Evolutionary conservation across 371 early-diverging fungal genomes (phyloP).

Genomic region (Batkoa obscura): DNA sequence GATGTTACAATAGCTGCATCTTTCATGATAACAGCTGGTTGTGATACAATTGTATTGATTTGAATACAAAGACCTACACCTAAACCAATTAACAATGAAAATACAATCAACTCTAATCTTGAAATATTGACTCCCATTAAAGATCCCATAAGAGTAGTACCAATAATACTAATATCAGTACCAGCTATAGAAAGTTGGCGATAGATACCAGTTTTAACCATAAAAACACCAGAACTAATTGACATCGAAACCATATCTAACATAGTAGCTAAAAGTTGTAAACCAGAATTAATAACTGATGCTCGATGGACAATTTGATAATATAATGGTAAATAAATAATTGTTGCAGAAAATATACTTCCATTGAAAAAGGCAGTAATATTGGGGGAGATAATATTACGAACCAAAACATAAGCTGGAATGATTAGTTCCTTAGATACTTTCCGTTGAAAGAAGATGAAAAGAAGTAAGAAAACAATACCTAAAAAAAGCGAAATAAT

Average conservation of each 20-base stretch:
- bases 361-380: slow-evolving; percentile 35
- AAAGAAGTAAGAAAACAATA: slow-evolving; percentile 37
- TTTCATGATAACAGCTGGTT: slow-evolving; percentile 22
- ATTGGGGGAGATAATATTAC: slow-evolving; percentile 21
- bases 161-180: slow-evolving; percentile 19
- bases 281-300: slow-evolving; percentile 32
- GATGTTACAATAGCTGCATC: slow-evolving; percentile 48
- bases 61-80: slow-evolving; percentile 42
- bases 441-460: slow-evolving; percentile 32
- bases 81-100: slow-evolving; percentile 24
- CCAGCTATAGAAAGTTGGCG: slow-evolving; percentile 27
- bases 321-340: slow-evolving; percentile 47
- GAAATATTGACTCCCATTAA: slow-evolving; percentile 14
- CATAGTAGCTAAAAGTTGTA: slow-evolving; percentile 42
- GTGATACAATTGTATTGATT: slow-evolving; percentile 32
- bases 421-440: slow-evolving; percentile 33
- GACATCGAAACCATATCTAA: slow-evolving; percentile 24
- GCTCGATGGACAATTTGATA: slow-evolving; percentile 22
- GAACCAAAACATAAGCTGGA: slow-evolving; percentile 22
- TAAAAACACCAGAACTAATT: slow-evolving; percentile 27
- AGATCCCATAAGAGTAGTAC: slow-evolving; percentile 24
- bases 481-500: slow-evolving; percentile 31
- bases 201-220: slow-evolving; percentile 24
- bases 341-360: slow-evolving; percentile 37
- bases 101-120: slow-evolving; percentile 20